These are phyloP conservation scores for Fusarium lateritium DNA, from an alignment of 2,329 filamentous ascomycete species.

Conservation along the genomic window DNA sequence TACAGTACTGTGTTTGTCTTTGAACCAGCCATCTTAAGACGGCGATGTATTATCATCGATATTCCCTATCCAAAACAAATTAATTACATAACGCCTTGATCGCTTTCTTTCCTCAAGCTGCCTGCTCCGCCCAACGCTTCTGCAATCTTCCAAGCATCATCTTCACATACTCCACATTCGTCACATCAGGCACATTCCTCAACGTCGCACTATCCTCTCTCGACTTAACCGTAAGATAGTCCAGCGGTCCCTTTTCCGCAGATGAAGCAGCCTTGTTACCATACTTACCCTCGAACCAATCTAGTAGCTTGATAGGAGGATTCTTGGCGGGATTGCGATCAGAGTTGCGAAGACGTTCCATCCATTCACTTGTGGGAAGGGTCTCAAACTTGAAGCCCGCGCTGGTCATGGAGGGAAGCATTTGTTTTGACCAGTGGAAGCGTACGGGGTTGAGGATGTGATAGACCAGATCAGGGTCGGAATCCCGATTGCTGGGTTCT, in stretches of 20 bases:
- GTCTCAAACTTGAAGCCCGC: constrained; percentile 63
- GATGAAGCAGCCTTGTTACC: constrained; percentile 31
- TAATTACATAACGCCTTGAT: background rate
- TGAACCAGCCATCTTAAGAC: no score
- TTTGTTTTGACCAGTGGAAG: constrained; percentile 65
- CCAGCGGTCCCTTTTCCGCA: constrained; percentile 20
- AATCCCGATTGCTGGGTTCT: background rate
- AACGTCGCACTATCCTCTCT: constrained; percentile 36
- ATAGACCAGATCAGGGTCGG: constrained; percentile 36
- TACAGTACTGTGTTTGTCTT: no score
- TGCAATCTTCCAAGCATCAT: constrained; percentile 33
- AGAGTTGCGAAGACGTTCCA: constrained; percentile 59
- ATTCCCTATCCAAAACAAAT: background rate
- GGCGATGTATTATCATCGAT: no score
- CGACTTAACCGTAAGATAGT: constrained; percentile 35
- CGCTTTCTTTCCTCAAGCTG: background rate
- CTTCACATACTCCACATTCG: constrained; percentile 27
- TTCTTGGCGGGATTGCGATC: constrained; percentile 62
- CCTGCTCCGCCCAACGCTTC: constrained; percentile 15
- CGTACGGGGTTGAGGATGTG: constrained; percentile 40
- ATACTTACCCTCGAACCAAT: constrained; percentile 62
- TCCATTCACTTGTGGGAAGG: constrained; percentile 61
- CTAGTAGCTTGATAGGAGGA: constrained; percentile 66
- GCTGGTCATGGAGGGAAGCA: constrained; percentile 63
- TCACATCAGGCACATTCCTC: constrained; percentile 38